These are phyloP conservation scores for Yarrowia sp. DNA, from an alignment of 805 yeast genomes.

Conservation along the genomic window DNA sequence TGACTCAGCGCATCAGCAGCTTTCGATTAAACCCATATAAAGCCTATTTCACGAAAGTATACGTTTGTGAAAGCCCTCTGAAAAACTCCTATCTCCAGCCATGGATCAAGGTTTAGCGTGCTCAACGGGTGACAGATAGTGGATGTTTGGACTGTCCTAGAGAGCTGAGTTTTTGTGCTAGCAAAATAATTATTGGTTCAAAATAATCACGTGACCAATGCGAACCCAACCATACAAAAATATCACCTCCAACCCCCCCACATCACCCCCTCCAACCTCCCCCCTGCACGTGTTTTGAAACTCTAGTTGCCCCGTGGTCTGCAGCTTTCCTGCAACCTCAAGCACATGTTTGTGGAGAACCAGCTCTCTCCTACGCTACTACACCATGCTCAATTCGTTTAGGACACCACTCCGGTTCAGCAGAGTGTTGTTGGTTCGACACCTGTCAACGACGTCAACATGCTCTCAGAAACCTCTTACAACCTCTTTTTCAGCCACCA, in stretches of 20 bases:
- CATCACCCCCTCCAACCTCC: neutral
- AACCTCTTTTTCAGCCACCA: neutral
- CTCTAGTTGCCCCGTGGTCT: neutral
- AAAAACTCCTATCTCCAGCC: neutral
- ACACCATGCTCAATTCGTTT: neutral
- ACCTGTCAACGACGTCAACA: neutral
- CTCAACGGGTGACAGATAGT: neutral
- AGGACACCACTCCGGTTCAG: neutral
- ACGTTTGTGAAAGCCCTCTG: no score
- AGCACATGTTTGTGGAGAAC: slow-evolving; percentile 15
- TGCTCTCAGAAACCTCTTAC: neutral
- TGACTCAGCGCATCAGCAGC: no score
- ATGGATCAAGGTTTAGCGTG: neutral
- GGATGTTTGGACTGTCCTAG: neutral
- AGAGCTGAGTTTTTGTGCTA: neutral
- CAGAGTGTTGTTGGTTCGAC: neutral
- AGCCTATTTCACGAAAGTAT: no score
- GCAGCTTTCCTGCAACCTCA: slow-evolving; percentile 11
- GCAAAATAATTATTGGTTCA: neutral
- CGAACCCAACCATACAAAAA: no score
- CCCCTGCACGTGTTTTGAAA: neutral
- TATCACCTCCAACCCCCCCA: no score
- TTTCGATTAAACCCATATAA: no score
- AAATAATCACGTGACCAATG: neutral
- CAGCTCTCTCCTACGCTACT: neutral